These are phyloP conservation scores for Vaccinium macrocarpon DNA, from an alignment of 148 eudicot genomes.

Conservation along the genomic window DNA sequence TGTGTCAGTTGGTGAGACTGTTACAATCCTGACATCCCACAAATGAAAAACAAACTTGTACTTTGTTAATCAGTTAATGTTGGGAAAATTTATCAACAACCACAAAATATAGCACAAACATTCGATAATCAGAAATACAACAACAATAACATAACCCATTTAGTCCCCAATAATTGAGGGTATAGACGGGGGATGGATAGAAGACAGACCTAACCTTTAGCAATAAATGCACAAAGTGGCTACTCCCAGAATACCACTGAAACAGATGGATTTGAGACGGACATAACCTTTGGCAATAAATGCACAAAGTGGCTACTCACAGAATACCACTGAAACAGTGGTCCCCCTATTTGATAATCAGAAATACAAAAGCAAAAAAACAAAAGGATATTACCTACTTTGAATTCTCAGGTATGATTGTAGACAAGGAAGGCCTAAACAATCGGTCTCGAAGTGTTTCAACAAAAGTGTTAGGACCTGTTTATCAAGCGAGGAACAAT, in stretches of 20 bases:
- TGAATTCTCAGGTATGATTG: constrained; percentile 81
- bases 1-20: constrained; percentile 84
- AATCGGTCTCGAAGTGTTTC: constrained; percentile 79
- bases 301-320: no score
- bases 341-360: not conserved
- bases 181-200: no score
- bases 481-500: constrained; percentile 9
- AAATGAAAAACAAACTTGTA: not conserved
- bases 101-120: not conserved
- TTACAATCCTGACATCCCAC: constrained; percentile 53
- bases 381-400: constrained; percentile 84
- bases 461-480: constrained; percentile 81
- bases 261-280: no score
- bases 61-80: not conserved
- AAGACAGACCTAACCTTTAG: no score
- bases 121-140: not conserved
- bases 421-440: constrained; percentile 86
- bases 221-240: no score
- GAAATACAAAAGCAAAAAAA: not conserved
- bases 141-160: no score
- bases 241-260: no score
- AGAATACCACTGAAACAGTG: no score
- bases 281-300: no score
- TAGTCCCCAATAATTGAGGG: no score
- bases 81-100: not conserved